Base-by-base conservation (phyloP, 176 grass and related monocot species). In the Saccharum officinarum region DNA sequence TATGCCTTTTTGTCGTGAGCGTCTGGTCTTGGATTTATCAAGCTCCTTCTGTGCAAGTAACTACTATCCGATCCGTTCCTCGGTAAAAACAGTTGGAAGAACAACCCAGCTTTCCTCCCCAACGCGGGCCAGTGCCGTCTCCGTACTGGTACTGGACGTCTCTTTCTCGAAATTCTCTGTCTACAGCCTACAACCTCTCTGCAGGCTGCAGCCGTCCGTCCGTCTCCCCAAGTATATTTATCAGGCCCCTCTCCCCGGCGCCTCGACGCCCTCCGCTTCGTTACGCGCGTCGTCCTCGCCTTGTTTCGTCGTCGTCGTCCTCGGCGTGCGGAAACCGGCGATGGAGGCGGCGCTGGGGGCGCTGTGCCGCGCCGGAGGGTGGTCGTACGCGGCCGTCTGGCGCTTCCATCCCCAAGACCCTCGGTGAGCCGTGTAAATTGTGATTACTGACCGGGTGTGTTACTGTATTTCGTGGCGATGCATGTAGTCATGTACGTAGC, bases 371-470 rank as follows among this genome's bases (percentile, higher is more conserved):
- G 64, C 87, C 77, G 89, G 91, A 20, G 93, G 93, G 28, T 98
- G 96, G 96, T 95, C 91, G 59, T 98, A 98, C 88, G 93, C 85
- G 14, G 89, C 89, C 68, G 83, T 95, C 67, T 98, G 96, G 96
- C 83, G 91, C 81, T 87, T 86, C 80, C 87, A 95, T 78, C 85
- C 82, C 57, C 80, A 86, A 23, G 89, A 98, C 61, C 87, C 91
- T 30, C 79, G 91, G 96, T 98, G 89, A 70, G 61, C 45, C 79
- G 1, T 50, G 10, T 81, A 45, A 69, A 49, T 68, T 5, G 26
- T 25, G 18, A 69, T 36, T 67, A 1, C 44, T 46, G 44, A 46
- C 59, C 42, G 42, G 6, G 46, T 4, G 45, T 46, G 69, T 62
- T 28, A 11, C 47, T 55, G 14, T 67, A 11, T 34, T 67, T 4